Percentiles rank a stretch among this genome's conserved stretches.
Conservation (phyloP, 129 eudicot genomes). For the Calendula officinalis region DNA sequence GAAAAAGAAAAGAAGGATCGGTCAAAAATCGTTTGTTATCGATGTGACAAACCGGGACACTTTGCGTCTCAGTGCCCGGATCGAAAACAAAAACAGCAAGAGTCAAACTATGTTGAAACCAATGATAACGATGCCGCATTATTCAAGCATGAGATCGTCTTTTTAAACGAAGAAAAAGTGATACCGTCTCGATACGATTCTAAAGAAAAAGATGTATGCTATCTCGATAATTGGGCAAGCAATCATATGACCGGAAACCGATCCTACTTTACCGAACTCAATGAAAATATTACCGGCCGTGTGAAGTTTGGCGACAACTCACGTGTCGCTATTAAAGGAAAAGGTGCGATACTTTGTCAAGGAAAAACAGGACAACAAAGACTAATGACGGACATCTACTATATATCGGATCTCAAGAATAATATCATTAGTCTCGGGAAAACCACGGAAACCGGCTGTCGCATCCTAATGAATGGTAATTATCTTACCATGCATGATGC, state of each 20-base stretch:
- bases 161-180: background rate
- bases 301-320: constrained; percentile 10
- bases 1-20: background rate
- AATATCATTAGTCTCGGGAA: background rate
- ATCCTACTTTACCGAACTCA: constrained; percentile 1
- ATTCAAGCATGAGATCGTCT: background rate
- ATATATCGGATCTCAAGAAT: background rate
- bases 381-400: too few relatives aligned
- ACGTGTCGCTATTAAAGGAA: background rate
- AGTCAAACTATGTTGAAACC: too few relatives aligned
- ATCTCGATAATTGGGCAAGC: constrained; percentile 8
- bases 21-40: background rate
- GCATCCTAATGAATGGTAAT: background rate
- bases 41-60: constrained; percentile 1
- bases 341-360: background rate
- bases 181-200: too few relatives aligned
- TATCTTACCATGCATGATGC: background rate
- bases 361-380: background rate
- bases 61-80: background rate
- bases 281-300: background rate
- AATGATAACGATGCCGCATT: too few relatives aligned
- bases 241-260: background rate
- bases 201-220: background rate
- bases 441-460: background rate
- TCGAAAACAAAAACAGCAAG: background rate